A percentile compares a stretch with the other conserved stretches of the same genome.
Evolutionary conservation across 495 filamentous ascomycete species (phyloP).

Genomic region (Hyaloscypha variabilis): DNA sequence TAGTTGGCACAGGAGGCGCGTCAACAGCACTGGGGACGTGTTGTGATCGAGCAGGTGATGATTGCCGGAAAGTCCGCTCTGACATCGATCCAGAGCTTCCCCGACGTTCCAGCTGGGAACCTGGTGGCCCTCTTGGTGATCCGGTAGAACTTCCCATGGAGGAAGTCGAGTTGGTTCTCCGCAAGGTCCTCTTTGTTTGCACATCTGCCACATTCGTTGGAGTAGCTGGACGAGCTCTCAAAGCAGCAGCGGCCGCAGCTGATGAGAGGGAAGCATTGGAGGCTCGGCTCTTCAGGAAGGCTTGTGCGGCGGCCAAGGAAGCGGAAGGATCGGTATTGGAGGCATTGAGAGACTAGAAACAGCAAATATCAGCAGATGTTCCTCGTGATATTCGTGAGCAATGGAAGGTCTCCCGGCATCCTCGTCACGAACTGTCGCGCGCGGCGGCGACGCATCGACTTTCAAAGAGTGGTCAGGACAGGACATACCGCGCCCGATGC

Average conservation of each 20-base stretch:
- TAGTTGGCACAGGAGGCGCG: slow-evolving; percentile 73
- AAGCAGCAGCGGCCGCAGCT: slow-evolving; percentile 81
- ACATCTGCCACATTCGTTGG: slow-evolving; percentile 79
- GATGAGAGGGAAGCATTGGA: slow-evolving; percentile 71
- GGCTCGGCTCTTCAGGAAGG: slow-evolving; percentile 70
- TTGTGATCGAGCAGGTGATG: slow-evolving; percentile 56
- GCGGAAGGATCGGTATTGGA: slow-evolving; percentile 69
- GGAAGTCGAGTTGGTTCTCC: slow-evolving; percentile 69
- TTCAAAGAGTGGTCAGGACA: slow-evolving; percentile 34
- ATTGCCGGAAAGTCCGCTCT: slow-evolving; percentile 78
- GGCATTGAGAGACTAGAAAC: slow-evolving; percentile 57
- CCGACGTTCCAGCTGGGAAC: slow-evolving; percentile 56
- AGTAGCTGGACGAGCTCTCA: slow-evolving; percentile 73
- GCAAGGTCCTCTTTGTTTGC: slow-evolving; percentile 82
- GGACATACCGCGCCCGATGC: slow-evolving; percentile 56
- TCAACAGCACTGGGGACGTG: slow-evolving; percentile 37
- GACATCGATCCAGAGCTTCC: slow-evolving; percentile 82
- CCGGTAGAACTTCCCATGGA: slow-evolving; percentile 59
- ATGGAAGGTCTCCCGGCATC: no score
- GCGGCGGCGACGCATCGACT: neutral
- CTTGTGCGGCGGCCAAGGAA: slow-evolving; percentile 75
- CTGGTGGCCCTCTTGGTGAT: slow-evolving; percentile 42
- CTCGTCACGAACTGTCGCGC: no score
- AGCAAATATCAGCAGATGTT: slow-evolving; percentile 29
- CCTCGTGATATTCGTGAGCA: neutral